Base-by-base conservation (phyloP, 179 eudicot genomes). In the Pouteria campechiana region DNA sequence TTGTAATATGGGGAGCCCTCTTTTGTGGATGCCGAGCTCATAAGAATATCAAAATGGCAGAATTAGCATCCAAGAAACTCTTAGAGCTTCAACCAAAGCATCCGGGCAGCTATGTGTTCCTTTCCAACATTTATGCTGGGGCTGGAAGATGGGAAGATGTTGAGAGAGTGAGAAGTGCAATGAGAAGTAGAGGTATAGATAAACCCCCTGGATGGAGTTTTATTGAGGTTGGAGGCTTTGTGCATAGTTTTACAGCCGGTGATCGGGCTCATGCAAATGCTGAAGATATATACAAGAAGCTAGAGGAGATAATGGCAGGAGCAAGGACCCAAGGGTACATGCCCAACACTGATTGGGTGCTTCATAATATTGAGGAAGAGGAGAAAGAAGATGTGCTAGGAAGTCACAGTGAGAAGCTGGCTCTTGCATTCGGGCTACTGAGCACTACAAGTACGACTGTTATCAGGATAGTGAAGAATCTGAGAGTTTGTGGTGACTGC, bases 131-230 rank as follows among this genome's bases (percentile, higher is more conserved):
- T n/a, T 67, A 67, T 46, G 72, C 72, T 21, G 67, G 48, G 36
- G 55, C 22, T 14, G 72, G 60, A 20, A 67, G 55, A 57, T 67
- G 72, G 72, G 63, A 55, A 29, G 67, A 67, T 35, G 72, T 41
- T 1, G 72, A 60, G 48, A 55, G 50, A 28, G 59, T 55, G 44
- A 67, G 72, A 31, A 46, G 4, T 27, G 45, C 32, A 25, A 67
- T 67, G 72, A 67, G 42, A 30, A 27, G 20, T 22, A 55, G 23
- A 29, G 52, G 63, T 20, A 41, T 46, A 18, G 60, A 35, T 17
- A 61, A 60, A 29, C 52, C 40, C 34, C 67, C 63, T n/a, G 72
- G 67, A 3, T 67, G 67, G 72, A 60, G 67, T 61, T 55, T 27
- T 29, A 43, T 55, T 34, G 63, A 50, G 39, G 40, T 45, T 37